These are phyloP conservation scores for Neurospora sp. DNA, from an alignment of 495 filamentous ascomycete genomes.

Conservation along the genomic window DNA sequence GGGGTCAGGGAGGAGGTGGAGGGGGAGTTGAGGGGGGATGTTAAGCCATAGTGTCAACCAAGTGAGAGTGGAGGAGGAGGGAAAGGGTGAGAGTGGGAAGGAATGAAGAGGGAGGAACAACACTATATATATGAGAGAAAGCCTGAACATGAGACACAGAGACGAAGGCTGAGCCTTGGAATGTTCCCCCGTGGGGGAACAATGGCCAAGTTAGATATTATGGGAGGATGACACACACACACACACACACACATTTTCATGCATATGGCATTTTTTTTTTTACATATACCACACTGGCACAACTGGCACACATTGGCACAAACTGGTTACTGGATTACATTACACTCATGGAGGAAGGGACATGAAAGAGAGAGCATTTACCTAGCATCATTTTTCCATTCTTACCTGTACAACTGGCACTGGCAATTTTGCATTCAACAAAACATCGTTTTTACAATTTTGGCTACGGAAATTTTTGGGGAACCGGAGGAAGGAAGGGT, in stretches of 20 bases:
- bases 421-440: neutral
- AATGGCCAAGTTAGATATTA: too few species aligned
- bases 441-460: too few species aligned
- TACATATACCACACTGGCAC: neutral
- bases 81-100: neutral
- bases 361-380: neutral
- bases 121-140: neutral
- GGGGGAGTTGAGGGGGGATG: conserved; percentile 18
- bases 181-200: too few species aligned
- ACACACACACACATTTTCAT: neutral
- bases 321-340: neutral
- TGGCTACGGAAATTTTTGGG: too few species aligned
- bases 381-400: neutral
- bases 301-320: neutral
- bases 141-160: neutral
- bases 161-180: too few species aligned
- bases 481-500: too few species aligned
- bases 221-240: too few species aligned
- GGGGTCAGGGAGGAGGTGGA: conserved; percentile 67
- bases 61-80: too few species aligned
- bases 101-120: neutral
- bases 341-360: neutral
- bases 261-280: neutral
- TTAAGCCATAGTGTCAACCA: neutral
- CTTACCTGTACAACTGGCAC: neutral